Conservation (phyloP, 805 yeast genomes). For the Myxozyma geophila region DNA sequence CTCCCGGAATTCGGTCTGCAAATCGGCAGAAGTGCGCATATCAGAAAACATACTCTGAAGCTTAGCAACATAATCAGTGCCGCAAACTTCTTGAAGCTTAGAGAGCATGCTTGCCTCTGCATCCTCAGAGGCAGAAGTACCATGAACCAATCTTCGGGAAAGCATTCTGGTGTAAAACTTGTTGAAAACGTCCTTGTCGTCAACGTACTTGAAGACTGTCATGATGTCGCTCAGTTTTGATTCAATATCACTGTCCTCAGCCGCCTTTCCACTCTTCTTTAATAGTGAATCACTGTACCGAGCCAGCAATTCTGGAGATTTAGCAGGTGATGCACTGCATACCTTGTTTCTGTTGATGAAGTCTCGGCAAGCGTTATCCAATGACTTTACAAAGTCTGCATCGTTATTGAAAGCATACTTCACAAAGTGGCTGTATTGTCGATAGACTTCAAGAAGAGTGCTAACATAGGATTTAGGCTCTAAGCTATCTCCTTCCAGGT, state of each 20-base stretch:
- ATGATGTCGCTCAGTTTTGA: conserved; percentile 78
- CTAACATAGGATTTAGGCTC: conserved; percentile 83
- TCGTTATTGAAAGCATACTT: conserved; percentile 69
- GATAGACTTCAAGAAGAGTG: conserved; percentile 71
- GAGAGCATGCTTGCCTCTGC: conserved; percentile 84
- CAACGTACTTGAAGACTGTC: conserved; percentile 82
- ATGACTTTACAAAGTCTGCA: conserved; percentile 78
- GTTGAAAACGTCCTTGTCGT: conserved; percentile 95
- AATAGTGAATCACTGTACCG: conserved; percentile 83
- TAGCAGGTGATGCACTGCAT: conserved; percentile 62
- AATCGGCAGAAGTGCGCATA: conserved; percentile 79
- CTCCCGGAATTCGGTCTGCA: conserved; percentile 63
- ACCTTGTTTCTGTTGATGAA: conserved; percentile 82
- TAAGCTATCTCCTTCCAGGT: conserved; percentile 46
- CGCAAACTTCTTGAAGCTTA: conserved; percentile 84
- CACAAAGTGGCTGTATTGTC: conserved; percentile 68
- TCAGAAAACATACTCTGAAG: conserved; percentile 96
- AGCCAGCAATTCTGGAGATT: conserved; percentile 90
- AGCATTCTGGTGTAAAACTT: conserved; percentile 85
- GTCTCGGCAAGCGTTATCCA: conserved; percentile 84
- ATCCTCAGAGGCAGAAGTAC: conserved; percentile 82
- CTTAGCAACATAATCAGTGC: conserved; percentile 89
- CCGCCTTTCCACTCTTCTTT: conserved; percentile 67
- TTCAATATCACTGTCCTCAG: conserved; percentile 71
- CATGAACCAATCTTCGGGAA: conserved; percentile 86